phyloP scores from a whole-genome alignment of 2,329 filamentous ascomycete genomes.

The Metarhizium sp. region DNA sequence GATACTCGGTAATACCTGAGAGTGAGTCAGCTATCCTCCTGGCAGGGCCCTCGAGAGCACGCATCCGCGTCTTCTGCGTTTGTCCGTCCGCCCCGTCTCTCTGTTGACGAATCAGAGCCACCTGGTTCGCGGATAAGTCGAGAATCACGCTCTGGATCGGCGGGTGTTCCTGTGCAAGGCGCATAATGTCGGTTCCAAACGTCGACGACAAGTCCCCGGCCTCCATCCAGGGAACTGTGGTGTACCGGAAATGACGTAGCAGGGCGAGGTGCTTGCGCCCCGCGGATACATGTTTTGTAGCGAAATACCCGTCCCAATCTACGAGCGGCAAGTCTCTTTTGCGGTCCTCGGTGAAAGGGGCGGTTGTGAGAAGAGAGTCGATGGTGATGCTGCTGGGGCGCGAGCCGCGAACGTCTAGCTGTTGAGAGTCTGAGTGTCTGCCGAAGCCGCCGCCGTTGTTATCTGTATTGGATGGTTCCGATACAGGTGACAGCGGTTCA shows the following conservation, averaged over 20 bases:
- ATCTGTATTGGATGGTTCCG: background rate
- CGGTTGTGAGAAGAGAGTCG: slow-evolving; percentile 1
- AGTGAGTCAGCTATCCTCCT: slow-evolving; percentile 4
- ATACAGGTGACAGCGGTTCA: slow-evolving; percentile 1
- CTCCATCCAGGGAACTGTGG: slow-evolving; percentile 13
- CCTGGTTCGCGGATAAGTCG: slow-evolving; percentile 7
- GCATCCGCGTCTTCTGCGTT: background rate
- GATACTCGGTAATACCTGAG: slow-evolving; percentile 2
- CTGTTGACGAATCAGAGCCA: slow-evolving; percentile 1
- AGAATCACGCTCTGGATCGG: slow-evolving; percentile 2
- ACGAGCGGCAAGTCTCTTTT: slow-evolving; percentile 2
- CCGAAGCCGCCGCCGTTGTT: background rate
- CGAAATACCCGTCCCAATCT: slow-evolving; percentile 12
- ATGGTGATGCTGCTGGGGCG: background rate
- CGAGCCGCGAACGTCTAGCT: background rate
- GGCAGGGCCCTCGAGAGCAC: background rate
- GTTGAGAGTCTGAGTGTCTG: background rate
- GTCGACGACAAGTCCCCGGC: slow-evolving; percentile 8
- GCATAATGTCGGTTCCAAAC: slow-evolving; percentile 11
- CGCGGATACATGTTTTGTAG: slow-evolving; percentile 2
- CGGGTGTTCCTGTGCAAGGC: slow-evolving; percentile 7
- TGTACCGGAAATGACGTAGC: slow-evolving; percentile 12
- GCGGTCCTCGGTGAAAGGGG: background rate
- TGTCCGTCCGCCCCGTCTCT: background rate
- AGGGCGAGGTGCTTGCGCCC: slow-evolving; percentile 6